Base-by-base conservation (phyloP, 2,329 filamentous ascomycete genomes). In the Cladophialophora immunda region DNA sequence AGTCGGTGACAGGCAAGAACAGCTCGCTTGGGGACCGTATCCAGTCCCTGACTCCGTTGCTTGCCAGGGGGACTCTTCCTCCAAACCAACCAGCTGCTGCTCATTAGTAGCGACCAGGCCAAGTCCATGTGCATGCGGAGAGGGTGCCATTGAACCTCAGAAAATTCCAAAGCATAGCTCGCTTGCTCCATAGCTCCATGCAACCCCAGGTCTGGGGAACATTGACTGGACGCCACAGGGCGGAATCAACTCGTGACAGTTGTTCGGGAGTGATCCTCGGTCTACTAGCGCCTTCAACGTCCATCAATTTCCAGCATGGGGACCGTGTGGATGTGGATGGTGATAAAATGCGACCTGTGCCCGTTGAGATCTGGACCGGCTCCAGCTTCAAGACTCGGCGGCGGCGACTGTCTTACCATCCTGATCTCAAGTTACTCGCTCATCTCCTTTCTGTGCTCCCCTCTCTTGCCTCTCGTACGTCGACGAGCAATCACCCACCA, bases 221-320 rank as follows among this genome's bases (percentile, higher is more conserved):
- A 38, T 62, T 62, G 60, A 62, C 27, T 62, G 60, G 60, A 62
- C 60, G 52, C 60, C 60, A 62, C 27, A 32, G 52, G 22, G 60
- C 60, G 60, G 60, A 62, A 62, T 50, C 50, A 29, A 55, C 27
- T 38, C 15, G n/a, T 41, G 32, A 61, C 58, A 32, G 27, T 47
- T 27, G 27, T n/a, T 61, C 58, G 58, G 47, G 54, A 36, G 19
- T 50, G n/a, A 11, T 54, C 3, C 13, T 54, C 58, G 30, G 45
- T 30, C 30, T 61, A 47, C 29, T 53, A 52, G 47, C 29, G 47
- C 9, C 41, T 54, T 34, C 47, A 53, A 0, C 47, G 5, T 38
- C 47, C n/a, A 11, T 54, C 29, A 61, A 22, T 6, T 9, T 15
- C 41, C 9, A 29, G 32, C 15, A 22, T 52, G n/a, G 34, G 53